phyloP scores from a whole-genome alignment of 768 basidiomycete genomes.

The Tulasnella sp. region DNA sequence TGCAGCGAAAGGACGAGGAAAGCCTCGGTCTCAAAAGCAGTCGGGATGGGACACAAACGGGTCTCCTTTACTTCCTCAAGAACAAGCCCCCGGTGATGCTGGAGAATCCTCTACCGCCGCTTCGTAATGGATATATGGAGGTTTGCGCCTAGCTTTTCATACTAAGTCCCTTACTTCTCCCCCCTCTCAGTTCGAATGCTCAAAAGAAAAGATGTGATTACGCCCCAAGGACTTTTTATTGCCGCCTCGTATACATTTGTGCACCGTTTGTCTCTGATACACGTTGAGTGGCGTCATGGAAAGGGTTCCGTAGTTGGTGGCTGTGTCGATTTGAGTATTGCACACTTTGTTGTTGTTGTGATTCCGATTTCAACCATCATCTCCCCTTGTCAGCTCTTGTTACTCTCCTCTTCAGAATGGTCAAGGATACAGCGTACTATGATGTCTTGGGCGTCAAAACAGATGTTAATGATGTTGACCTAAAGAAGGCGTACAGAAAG shows the following conservation, averaged over 20 bases:
- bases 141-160: too few relatives aligned
- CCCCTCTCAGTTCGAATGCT: neutral
- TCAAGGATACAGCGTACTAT: slow-evolving; percentile 72
- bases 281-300: neutral
- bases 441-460: slow-evolving; percentile 65
- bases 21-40: neutral
- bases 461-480: slow-evolving; percentile 66
- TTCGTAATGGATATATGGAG: neutral
- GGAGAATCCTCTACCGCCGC: neutral
- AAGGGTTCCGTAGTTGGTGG: neutral
- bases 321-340: neutral
- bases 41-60: neutral
- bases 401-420: neutral
- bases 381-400: neutral
- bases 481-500: slow-evolving; percentile 94
- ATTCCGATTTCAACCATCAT: neutral
- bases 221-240: neutral
- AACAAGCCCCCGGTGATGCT: neutral
- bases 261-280: neutral
- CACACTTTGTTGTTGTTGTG: neutral
- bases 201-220: neutral
- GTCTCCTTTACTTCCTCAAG: neutral
- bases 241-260: neutral
- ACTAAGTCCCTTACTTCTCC: too few relatives aligned
- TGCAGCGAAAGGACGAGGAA: neutral